These are phyloP conservation scores for Phytophthora citricola DNA, from an alignment of 352 stramenopile genomes.

Conservation along the genomic window DNA sequence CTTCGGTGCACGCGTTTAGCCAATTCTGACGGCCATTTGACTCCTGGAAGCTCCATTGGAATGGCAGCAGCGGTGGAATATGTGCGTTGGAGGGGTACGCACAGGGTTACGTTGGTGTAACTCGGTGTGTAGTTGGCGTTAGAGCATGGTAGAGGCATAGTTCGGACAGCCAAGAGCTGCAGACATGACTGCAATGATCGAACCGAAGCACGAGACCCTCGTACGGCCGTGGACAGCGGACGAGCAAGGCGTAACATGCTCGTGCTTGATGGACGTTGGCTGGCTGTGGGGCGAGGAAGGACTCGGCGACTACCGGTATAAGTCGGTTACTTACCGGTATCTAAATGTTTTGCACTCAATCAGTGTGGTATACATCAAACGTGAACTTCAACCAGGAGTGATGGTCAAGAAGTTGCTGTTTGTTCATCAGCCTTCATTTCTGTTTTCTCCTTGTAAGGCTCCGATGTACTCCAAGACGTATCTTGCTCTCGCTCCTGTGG, in stretches of 20 bases:
- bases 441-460: too few relatives aligned
- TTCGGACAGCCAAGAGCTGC: conserved; percentile 1
- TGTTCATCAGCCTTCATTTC: too few relatives aligned
- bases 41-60: neutral
- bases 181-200: neutral
- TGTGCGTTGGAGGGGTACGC: conserved; percentile 1
- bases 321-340: too few relatives aligned
- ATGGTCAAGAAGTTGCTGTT: too few relatives aligned
- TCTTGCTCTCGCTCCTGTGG: conserved; percentile 6
- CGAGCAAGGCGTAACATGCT: conserved; percentile 22
- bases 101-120: conserved; percentile 8
- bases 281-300: neutral
- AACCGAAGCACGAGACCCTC: neutral
- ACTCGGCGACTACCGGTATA: too few relatives aligned
- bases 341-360: too few relatives aligned
- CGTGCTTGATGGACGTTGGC: neutral
- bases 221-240: neutral
- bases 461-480: conserved; percentile 11
- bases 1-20: conserved; percentile 50
- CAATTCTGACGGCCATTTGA: conserved; percentile 49
- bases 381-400: too few relatives aligned
- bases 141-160: neutral
- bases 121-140: neutral
- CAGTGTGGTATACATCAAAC: too few relatives aligned
- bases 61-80: conserved; percentile 5